phyloP scores from a whole-genome alignment of 768 basidiomycete genomes.

The Phylloporus scabripes region DNA sequence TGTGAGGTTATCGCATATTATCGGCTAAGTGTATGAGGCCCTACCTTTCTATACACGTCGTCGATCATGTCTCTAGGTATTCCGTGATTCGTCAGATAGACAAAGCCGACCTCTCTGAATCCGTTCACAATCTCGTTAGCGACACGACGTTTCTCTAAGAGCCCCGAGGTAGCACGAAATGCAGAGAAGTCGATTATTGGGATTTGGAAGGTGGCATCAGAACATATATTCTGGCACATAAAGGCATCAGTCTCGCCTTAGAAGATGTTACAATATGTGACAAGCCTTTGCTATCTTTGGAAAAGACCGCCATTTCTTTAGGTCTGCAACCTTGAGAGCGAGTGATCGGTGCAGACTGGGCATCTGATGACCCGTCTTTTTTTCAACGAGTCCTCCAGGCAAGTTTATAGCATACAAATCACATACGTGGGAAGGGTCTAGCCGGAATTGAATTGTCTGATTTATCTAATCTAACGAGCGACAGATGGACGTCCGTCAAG shows the following conservation, averaged over 20 bases:
- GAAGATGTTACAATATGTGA: background rate
- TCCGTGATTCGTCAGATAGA: slow-evolving; percentile 75
- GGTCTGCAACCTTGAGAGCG: background rate
- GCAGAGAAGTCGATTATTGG: slow-evolving; percentile 76
- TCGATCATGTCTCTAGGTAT: slow-evolving; percentile 53
- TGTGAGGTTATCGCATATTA: background rate
- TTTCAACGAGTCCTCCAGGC: too few relatives aligned
- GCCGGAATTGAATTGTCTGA: too few relatives aligned
- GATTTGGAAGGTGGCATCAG: slow-evolving; percentile 48
- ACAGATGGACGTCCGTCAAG: too few relatives aligned
- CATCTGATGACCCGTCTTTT: background rate
- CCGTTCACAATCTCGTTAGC: slow-evolving; percentile 68
- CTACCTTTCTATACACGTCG: slow-evolving; percentile 60
- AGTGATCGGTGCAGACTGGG: slow-evolving; percentile 13
- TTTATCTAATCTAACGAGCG: too few relatives aligned
- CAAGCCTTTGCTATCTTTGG: slow-evolving; percentile 22
- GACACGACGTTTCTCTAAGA: slow-evolving; percentile 51
- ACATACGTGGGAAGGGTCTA: too few relatives aligned
- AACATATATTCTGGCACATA: slow-evolving; percentile 29
- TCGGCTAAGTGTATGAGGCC: background rate
- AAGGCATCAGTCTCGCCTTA: background rate
- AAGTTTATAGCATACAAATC: too few relatives aligned
- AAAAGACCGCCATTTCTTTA: background rate
- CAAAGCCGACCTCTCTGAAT: slow-evolving; percentile 75
- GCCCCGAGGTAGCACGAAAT: slow-evolving; percentile 46